These are phyloP conservation scores for Nyssa sinensis DNA, from an alignment of 148 eudicot species.

Conservation along the genomic window DNA sequence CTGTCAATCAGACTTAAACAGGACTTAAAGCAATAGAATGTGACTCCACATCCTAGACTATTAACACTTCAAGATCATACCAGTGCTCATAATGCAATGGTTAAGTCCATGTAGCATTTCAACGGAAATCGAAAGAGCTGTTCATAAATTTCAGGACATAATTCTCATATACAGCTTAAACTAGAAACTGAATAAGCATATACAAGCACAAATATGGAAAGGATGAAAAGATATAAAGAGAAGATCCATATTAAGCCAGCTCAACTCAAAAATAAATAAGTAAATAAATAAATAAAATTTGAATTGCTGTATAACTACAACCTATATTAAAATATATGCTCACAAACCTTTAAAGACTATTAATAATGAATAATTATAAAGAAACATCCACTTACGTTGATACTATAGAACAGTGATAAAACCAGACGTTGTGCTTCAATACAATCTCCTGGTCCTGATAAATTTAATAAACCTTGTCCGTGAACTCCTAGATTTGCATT, in stretches of 20 bases:
- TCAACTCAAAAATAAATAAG: not conserved
- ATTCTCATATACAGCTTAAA: not conserved
- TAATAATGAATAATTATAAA: not conserved
- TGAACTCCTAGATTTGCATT: slow-evolving; percentile 93
- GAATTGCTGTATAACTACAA: not conserved
- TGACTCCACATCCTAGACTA: too few relatives aligned
- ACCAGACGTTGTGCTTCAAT: slow-evolving; percentile 96
- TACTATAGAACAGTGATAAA: slow-evolving; percentile 80
- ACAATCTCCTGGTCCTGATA: slow-evolving; percentile 87
- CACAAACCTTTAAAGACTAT: not conserved
- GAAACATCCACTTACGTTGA: slow-evolving; percentile 65
- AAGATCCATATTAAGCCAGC: not conserved
- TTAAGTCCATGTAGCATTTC: not conserved
- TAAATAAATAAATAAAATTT: too few relatives aligned
- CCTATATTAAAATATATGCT: not conserved
- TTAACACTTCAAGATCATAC: too few relatives aligned
- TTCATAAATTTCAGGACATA: not conserved
- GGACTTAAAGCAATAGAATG: not conserved
- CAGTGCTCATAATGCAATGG: not conserved
- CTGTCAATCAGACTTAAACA: not conserved
- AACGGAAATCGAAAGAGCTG: not conserved
- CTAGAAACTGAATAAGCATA: not conserved
- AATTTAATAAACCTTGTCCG: slow-evolving; percentile 92
- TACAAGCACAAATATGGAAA: not conserved
- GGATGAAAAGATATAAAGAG: not conserved